Base-by-base conservation (phyloP, 352 stramenopile genomes). In the Salisapilia sapeloensis region DNA sequence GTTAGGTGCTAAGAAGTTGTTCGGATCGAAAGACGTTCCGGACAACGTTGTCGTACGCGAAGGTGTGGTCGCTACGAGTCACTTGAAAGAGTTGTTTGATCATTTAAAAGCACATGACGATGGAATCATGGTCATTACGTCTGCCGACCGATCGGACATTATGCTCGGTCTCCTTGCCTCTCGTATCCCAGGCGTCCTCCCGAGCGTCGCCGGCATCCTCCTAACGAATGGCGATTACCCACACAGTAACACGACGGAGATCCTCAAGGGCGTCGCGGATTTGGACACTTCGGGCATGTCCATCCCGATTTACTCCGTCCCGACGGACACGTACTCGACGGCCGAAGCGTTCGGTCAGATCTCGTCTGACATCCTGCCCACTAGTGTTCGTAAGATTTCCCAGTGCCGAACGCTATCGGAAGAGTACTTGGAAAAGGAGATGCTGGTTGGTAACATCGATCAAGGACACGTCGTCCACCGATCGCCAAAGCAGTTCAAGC, bases 401-500 rank as follows among this genome's bases (percentile, higher is more conserved):
- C 63, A 72, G 17, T 80, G 58, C 26, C 62, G 65, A 40, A 57
- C 48, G 16, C 33, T 85, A 4, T 81, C 80, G 25, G 63, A 81
- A 23, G 45, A 67, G 30, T 65, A 63, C 42, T 58, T 85, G 0
- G 64, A 60, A 17, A 79, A 75, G 38, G 55, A 80, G 25, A 48
- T 50, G 38, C 50, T 85, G 12, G 59, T 85, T 25, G 66, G 70
- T 9, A 56, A 78, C 40, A 48, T 85, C 4, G 54, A 72, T 27
- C 46, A 80, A 23, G 62, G 63, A 6, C 57, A 71, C 33, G 59
- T 74, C 6, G 43, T 67, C 11, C 56, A 80, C 38, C 64, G 66
- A 2, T 76, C 70, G 12, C 74, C 74, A 7, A 86, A 85, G 56
- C 67, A 87, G 32, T 89, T 89, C 44, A 60, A 86, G 44, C 69